A percentile compares a stretch with the other conserved stretches of the same genome.
Evolutionary conservation across 352 stramenopile species (phyloP).

Genomic region (Pythium aristosporum): DNA sequence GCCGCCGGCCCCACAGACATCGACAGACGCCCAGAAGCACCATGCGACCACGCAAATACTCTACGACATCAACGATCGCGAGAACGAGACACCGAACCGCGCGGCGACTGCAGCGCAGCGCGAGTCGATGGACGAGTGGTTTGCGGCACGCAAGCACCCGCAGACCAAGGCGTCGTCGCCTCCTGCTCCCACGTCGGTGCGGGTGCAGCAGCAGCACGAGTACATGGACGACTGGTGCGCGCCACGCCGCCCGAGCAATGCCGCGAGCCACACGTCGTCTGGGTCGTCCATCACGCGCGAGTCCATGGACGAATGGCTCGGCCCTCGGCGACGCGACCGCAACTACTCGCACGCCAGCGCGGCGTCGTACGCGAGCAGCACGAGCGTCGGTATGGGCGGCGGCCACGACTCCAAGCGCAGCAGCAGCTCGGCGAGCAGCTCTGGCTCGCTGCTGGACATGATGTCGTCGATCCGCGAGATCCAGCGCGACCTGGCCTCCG

Average conservation of each 20-base stretch:
- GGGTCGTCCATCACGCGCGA: conserved; percentile 12
- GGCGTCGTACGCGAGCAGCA: neutral
- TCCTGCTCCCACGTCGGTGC: neutral
- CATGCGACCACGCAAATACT: conserved; percentile 6
- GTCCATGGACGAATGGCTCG: conserved; percentile 24
- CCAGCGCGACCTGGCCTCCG: conserved; percentile 42
- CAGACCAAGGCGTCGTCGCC: neutral
- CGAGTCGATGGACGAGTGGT: conserved; percentile 23
- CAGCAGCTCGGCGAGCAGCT: conserved; percentile 25
- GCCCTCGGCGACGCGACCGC: conserved; percentile 16
- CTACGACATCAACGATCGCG: conserved; percentile 16
- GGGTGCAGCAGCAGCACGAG: neutral
- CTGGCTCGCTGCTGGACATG: conserved; percentile 37
- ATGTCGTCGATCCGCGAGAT: conserved; percentile 55
- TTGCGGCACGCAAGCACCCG: neutral
- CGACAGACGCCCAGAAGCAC: neutral
- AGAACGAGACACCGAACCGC: conserved; percentile 19
- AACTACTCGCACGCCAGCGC: conserved; percentile 20
- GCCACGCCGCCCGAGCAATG: conserved; percentile 9
- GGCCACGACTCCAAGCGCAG: conserved; percentile 20
- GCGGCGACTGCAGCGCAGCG: neutral
- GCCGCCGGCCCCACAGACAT: neutral
- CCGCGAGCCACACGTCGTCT: conserved; percentile 15
- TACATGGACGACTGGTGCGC: conserved; percentile 16
- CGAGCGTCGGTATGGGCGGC: neutral